These are phyloP conservation scores for Chlorella sp. DNA, from an alignment of 139 green algal genomes.

Conservation along the genomic window DNA sequence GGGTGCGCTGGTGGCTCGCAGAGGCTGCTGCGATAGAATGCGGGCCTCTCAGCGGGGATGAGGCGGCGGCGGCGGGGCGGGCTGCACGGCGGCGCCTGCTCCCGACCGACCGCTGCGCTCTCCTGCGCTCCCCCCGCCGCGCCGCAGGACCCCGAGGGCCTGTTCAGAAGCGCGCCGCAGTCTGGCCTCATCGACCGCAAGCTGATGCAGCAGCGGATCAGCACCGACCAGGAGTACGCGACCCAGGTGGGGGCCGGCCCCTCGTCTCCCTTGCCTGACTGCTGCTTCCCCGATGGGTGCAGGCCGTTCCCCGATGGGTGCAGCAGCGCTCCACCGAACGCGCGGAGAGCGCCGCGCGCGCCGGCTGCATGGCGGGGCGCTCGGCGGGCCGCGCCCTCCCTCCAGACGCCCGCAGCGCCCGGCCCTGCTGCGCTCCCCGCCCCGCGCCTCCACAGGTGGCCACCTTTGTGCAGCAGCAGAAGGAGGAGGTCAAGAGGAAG, in stretches of 20 bases:
- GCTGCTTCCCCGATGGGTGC: too few species aligned
- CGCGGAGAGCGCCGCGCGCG: too few species aligned
- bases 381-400: too few species aligned
- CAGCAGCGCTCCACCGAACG: too few species aligned
- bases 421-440: too few species aligned
- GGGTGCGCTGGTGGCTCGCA: not conserved
- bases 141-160: slow-evolving; percentile 51
- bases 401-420: too few species aligned
- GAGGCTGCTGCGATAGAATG: not conserved
- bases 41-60: too few species aligned
- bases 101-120: not conserved
- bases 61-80: not conserved
- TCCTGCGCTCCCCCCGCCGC: too few species aligned
- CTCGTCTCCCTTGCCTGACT: too few species aligned
- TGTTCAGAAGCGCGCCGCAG: slow-evolving; percentile 40
- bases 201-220: slow-evolving; percentile 56
- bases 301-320: too few species aligned
- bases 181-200: slow-evolving; percentile 63
- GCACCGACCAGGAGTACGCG: slow-evolving; percentile 58
- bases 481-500: slow-evolving; percentile 32
- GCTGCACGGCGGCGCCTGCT: not conserved
- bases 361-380: too few species aligned
- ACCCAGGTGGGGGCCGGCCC: too few species aligned
- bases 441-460: slow-evolving; percentile 28
- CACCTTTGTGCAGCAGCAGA: slow-evolving; percentile 21